Percentiles rank a stretch among this genome's conserved stretches.
Conservation (phyloP, 2,329 filamentous ascomycete genomes). For the Tolypocladium pustulatum region DNA sequence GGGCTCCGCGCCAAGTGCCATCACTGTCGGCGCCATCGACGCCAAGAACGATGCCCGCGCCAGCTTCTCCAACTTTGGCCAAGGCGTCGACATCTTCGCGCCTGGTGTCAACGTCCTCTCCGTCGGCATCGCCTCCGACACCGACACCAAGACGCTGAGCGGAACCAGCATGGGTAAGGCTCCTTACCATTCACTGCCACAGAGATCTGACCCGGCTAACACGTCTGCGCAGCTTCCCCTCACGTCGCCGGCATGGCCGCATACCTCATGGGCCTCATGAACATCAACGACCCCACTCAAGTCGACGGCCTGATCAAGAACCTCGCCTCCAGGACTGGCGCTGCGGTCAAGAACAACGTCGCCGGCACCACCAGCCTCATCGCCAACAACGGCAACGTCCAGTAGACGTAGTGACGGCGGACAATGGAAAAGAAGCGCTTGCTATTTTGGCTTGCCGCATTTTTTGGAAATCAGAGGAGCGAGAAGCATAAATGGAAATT, state of each 20-base stretch:
- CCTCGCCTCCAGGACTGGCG: slow-evolving; percentile 37
- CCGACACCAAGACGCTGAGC: slow-evolving; percentile 32
- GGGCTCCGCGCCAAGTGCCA: slow-evolving; percentile 43
- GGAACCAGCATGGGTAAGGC: slow-evolving; percentile 47
- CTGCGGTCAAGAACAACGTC: slow-evolving; percentile 30
- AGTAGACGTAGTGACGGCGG: background rate
- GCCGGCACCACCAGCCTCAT: slow-evolving; percentile 39
- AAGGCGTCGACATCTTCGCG: slow-evolving; percentile 41
- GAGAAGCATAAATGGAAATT: background rate
- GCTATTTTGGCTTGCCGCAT: background rate
- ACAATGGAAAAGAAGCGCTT: background rate
- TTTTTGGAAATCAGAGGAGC: background rate
- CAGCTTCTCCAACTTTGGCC: slow-evolving; percentile 49
- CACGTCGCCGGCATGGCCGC: slow-evolving; percentile 59
- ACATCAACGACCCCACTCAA: slow-evolving; percentile 25
- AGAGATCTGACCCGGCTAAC: background rate
- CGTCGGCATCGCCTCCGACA: slow-evolving; percentile 39
- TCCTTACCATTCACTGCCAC: background rate
- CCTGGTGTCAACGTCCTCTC: slow-evolving; percentile 44
- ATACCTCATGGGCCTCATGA: slow-evolving; percentile 52
- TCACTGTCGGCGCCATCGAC: slow-evolving; percentile 51
- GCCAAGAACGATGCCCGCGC: slow-evolving; percentile 36
- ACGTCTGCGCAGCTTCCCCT: slow-evolving; percentile 39
- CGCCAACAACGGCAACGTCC: slow-evolving; percentile 42
- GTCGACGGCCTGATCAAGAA: slow-evolving; percentile 39